Conservation (phyloP, 2,329 filamentous ascomycete species). For the Aureobasidium sp. region DNA sequence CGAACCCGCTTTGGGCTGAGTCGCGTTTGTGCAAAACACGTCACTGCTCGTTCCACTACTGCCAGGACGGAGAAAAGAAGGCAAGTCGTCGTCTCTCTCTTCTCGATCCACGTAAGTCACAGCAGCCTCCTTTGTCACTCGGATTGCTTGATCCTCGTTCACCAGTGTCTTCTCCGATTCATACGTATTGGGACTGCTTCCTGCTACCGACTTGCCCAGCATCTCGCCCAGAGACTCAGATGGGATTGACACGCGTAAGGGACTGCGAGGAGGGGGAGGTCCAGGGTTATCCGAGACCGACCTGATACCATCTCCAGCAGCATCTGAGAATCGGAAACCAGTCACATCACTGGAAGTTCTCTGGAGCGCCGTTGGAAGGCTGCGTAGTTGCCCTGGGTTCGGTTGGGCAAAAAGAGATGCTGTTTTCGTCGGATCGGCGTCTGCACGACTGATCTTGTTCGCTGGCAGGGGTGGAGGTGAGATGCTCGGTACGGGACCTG, state of each 20-base stretch:
- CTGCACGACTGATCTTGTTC: neutral
- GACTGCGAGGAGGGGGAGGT: conserved; percentile 30
- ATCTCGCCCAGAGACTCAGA: conserved; percentile 10
- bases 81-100: neutral
- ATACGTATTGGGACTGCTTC: neutral
- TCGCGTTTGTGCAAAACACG: conserved; percentile 16
- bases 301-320: conserved; percentile 10
- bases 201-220: neutral
- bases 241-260: conserved; percentile 22
- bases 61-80: conserved; percentile 2
- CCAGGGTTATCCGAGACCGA: conserved; percentile 29
- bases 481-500: conserved; percentile 24
- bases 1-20: conserved; percentile 2
- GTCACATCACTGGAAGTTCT: conserved; percentile 28
- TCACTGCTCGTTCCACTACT: conserved; percentile 9
- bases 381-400: conserved; percentile 25
- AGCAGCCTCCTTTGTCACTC: conserved; percentile 11
- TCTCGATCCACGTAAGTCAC: conserved; percentile 4
- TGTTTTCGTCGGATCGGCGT: neutral
- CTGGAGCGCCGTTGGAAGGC: conserved; percentile 26
- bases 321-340: conserved; percentile 19
- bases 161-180: neutral
- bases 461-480: conserved; percentile 15
- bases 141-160: conserved; percentile 2
- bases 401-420: neutral